Conservation (phyloP, 257 asterid genomes). For the Solanum lignicaule region DNA sequence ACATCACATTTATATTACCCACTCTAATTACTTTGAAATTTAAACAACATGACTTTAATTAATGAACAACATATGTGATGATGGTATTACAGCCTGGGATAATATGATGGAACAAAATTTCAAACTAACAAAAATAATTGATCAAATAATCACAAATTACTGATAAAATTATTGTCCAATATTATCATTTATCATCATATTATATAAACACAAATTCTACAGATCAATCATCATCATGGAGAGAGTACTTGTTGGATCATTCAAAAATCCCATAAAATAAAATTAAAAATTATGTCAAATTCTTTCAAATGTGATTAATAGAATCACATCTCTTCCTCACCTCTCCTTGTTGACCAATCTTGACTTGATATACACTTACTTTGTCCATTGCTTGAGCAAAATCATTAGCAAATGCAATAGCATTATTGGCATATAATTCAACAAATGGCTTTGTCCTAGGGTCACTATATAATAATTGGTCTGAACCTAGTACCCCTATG, state of each 20-base stretch:
- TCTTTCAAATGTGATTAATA: constrained; percentile 13
- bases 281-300: not conserved
- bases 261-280: not conserved
- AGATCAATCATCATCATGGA: not conserved
- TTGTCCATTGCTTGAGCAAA: constrained; percentile 60
- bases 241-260: not conserved
- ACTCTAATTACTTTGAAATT: not conserved
- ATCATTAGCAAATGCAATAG: constrained; percentile 41
- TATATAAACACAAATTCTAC: not conserved
- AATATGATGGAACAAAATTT: not conserved
- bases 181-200: not conserved
- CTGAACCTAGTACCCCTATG: constrained; percentile 48
- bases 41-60: not conserved
- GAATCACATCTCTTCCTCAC: constrained; percentile 74
- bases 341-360: constrained; percentile 62
- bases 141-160: not conserved
- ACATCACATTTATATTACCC: not conserved
- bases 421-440: constrained; percentile 54
- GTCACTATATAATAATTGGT: constrained; percentile 40
- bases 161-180: not conserved
- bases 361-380: constrained; percentile 27
- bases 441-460: constrained; percentile 62
- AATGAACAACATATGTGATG: not conserved
- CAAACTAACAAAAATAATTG: not conserved
- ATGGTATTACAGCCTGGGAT: not conserved